phyloP scores from a whole-genome alignment of 2,329 filamentous ascomycete genomes.

The Endoconidiophora laricicola region DNA sequence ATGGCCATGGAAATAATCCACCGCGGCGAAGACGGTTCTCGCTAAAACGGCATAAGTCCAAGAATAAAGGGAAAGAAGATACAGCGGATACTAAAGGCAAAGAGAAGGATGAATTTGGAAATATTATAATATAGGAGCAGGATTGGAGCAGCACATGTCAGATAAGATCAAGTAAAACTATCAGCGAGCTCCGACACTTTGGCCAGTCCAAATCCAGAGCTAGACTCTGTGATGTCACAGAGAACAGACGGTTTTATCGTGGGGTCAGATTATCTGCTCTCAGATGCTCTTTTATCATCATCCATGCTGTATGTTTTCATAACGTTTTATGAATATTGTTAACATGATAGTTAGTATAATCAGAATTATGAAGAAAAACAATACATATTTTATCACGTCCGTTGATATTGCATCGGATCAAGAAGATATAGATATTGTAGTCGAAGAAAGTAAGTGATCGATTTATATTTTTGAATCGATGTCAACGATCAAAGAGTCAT shows the following conservation, averaged over 20 bases:
- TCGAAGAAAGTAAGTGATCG: too few species aligned
- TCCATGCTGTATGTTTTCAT: constrained; percentile 14
- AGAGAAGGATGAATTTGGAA: background rate
- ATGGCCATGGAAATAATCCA: background rate
- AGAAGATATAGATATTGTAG: background rate
- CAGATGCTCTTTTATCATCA: constrained; percentile 24
- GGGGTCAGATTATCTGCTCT: constrained; percentile 5
- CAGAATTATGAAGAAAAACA: background rate
- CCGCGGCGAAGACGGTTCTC: constrained; percentile 7
- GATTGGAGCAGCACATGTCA: constrained; percentile 24
- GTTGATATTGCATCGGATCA: background rate
- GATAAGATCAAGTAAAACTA: constrained; percentile 48
- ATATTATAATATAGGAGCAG: background rate
- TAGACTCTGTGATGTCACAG: constrained; percentile 18
- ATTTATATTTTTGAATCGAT: too few species aligned
- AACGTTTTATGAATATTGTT: constrained; percentile 1
- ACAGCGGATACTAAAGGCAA: background rate
- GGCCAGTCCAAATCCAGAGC: constrained; percentile 6
- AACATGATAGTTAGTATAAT: background rate
- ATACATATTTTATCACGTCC: background rate
- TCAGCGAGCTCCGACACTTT: constrained; percentile 7
- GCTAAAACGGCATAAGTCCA: constrained; percentile 5
- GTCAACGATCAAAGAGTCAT: too few species aligned
- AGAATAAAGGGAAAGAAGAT: background rate
- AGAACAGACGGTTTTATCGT: constrained; percentile 12